Conservation (phyloP, 2,329 filamentous ascomycete species). For the Trichoderma polysporum region DNA sequence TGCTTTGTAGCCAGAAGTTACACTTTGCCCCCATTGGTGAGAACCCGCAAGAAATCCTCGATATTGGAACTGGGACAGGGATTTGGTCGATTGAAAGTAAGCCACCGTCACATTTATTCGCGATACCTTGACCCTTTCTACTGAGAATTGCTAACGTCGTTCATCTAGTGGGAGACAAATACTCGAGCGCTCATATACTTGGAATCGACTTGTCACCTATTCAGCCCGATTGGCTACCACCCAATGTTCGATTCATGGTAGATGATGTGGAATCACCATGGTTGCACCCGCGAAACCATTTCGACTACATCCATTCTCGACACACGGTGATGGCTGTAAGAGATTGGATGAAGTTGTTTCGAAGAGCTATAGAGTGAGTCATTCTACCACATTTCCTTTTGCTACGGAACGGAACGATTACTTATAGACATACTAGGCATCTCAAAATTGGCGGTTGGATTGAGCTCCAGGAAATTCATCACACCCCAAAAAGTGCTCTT, state of each 20-base stretch:
- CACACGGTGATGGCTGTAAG: conserved; percentile 56
- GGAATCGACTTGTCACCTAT: conserved; percentile 50
- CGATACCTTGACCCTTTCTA: neutral
- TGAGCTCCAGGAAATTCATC: conserved; percentile 55
- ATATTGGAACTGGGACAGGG: conserved; percentile 59
- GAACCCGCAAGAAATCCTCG: conserved; percentile 51
- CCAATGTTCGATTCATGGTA: conserved; percentile 56
- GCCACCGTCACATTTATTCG: conserved; percentile 14
- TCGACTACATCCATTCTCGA: conserved; percentile 62
- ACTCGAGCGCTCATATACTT: conserved; percentile 43
- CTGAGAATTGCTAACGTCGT: neutral
- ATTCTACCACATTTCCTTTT: neutral
- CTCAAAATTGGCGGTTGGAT: conserved; percentile 56
- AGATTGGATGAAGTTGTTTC: conserved; percentile 53
- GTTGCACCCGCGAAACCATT: conserved; percentile 53
- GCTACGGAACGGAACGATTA: neutral
- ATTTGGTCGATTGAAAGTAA: conserved; percentile 59
- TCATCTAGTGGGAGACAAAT: conserved; percentile 46
- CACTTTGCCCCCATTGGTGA: conserved; percentile 52
- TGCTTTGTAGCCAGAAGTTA: conserved; percentile 49
- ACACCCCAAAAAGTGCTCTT: conserved; percentile 46
- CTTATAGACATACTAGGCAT: conserved; percentile 37
- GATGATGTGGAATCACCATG: conserved; percentile 59
- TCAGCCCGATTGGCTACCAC: conserved; percentile 52
- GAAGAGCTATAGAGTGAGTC: conserved; percentile 46